phyloP scores from a whole-genome alignment of 169 alveolate species.

The Theileria parva region DNA sequence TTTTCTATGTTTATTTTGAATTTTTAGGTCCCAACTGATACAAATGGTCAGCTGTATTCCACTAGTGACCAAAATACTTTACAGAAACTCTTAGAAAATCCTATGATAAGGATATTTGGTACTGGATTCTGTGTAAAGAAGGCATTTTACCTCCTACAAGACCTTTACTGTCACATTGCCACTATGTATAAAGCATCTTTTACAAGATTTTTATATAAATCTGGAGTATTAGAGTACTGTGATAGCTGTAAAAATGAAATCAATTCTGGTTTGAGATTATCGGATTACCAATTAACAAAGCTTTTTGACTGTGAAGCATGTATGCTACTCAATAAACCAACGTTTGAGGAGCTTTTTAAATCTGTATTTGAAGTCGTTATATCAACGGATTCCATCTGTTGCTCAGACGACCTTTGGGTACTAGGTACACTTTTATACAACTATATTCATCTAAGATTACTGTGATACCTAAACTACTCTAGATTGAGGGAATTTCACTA shows the following conservation, averaged over 20 bases:
- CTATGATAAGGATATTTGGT: conserved; percentile 31
- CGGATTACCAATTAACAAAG: not conserved
- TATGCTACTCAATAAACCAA: conserved; percentile 7
- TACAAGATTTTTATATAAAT: not conserved
- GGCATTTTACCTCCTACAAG: conserved; percentile 58
- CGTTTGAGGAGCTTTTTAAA: conserved; percentile 27
- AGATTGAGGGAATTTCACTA: too few species aligned
- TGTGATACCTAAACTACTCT: too few species aligned
- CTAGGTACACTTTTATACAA: not conserved
- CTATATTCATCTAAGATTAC: too few species aligned
- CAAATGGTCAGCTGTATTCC: not conserved
- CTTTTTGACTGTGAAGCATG: not conserved
- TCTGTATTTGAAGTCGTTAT: conserved; percentile 33
- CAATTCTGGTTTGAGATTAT: too few species aligned
- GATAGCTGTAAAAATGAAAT: conserved; percentile 9
- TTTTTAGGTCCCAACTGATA: not conserved
- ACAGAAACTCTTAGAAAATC: not conserved
- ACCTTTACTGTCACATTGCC: conserved; percentile 32
- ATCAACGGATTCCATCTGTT: conserved; percentile 35
- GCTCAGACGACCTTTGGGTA: conserved; percentile 39
- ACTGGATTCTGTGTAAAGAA: conserved; percentile 53
- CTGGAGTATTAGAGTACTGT: conserved; percentile 16
- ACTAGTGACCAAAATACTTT: not conserved
- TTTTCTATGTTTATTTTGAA: too few species aligned
- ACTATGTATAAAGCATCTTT: too few species aligned